These are phyloP conservation scores for Ampelomyces quisqualis DNA, from an alignment of 2,329 filamentous ascomycete species.

Conservation along the genomic window DNA sequence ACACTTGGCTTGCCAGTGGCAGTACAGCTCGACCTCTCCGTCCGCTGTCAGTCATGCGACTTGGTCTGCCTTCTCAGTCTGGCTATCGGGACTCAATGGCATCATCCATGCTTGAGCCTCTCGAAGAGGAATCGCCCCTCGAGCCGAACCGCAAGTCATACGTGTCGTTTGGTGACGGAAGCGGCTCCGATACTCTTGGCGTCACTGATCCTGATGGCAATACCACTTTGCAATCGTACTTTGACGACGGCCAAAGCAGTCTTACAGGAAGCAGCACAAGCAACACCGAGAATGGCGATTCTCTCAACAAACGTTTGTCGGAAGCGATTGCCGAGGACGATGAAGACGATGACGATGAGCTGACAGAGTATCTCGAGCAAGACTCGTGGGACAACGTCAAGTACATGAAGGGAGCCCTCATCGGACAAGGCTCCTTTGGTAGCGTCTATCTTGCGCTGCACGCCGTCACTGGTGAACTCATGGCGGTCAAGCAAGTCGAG, in stretches of 20 bases:
- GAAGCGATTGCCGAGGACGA: slow-evolving; percentile 86
- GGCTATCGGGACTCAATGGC: slow-evolving; percentile 83
- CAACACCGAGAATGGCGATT: slow-evolving; percentile 62
- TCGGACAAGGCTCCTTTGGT: slow-evolving; percentile 95
- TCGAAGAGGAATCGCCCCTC: slow-evolving; percentile 84
- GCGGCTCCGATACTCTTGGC: slow-evolving; percentile 67
- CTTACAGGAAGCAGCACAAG: slow-evolving; percentile 66
- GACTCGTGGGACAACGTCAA: slow-evolving; percentile 96
- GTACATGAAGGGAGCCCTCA: slow-evolving; percentile 98
- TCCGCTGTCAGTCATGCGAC: slow-evolving; percentile 61
- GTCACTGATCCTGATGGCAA: slow-evolving; percentile 77
- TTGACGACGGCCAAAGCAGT: slow-evolving; percentile 76
- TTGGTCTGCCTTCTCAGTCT: slow-evolving; percentile 58
- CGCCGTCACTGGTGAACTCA: slow-evolving; percentile 92
- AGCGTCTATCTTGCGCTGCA: slow-evolving; percentile 94
- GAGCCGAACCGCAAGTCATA: slow-evolving; percentile 94
- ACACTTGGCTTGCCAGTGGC: slow-evolving; percentile 75
- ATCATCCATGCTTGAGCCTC: slow-evolving; percentile 82
- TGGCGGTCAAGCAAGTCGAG: slow-evolving; percentile 98
- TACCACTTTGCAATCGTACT: slow-evolving; percentile 71
- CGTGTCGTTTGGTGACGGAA: slow-evolving; percentile 78
- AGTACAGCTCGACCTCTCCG: slow-evolving; percentile 52
- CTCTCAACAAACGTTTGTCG: slow-evolving; percentile 77
- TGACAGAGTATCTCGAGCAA: slow-evolving; percentile 85
- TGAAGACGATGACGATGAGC: slow-evolving; percentile 85